These are phyloP conservation scores for Stereocaulon alpinum DNA, from an alignment of 495 filamentous ascomycete genomes.

Conservation along the genomic window DNA sequence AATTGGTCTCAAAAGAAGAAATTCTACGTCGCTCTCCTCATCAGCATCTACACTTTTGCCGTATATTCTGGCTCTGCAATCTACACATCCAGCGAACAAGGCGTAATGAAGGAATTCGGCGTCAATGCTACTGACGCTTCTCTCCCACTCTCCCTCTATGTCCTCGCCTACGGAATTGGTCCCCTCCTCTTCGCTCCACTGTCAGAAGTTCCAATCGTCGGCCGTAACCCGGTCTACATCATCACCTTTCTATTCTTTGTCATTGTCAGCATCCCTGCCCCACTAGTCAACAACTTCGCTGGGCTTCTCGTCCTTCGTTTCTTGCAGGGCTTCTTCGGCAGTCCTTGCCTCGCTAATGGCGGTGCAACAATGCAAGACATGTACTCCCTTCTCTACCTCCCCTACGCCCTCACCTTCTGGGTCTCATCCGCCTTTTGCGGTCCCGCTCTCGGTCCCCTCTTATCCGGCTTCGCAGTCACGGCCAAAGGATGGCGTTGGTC, in stretches of 20 bases:
- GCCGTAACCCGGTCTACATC: slow-evolving; percentile 41
- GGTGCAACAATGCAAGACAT: slow-evolving; percentile 46
- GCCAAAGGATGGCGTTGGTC: slow-evolving; percentile 47
- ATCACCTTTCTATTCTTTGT: slow-evolving; percentile 40
- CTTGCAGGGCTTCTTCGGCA: slow-evolving; percentile 43
- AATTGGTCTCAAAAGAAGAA: slow-evolving; percentile 40
- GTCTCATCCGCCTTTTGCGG: slow-evolving; percentile 35
- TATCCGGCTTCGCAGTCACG: slow-evolving; percentile 53
- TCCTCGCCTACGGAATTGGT: slow-evolving; percentile 35
- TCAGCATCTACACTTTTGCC: slow-evolving; percentile 37
- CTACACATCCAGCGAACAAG: slow-evolving; percentile 30
- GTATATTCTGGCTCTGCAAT: slow-evolving; percentile 41
- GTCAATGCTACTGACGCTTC: slow-evolving; percentile 37
- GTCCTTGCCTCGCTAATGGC: slow-evolving; percentile 41
- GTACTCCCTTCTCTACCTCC: slow-evolving; percentile 43
- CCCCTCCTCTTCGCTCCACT: slow-evolving; percentile 43
- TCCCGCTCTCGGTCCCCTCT: slow-evolving; percentile 50
- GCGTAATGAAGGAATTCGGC: slow-evolving; percentile 34
- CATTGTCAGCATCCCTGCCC: slow-evolving; percentile 39
- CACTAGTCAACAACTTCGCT: slow-evolving; percentile 38
- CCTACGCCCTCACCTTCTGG: slow-evolving; percentile 45
- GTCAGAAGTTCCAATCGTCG: slow-evolving; percentile 40
- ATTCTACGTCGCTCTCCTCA: slow-evolving; percentile 33
- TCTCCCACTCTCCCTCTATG: slow-evolving; percentile 42
- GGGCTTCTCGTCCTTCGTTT: slow-evolving; percentile 47